phyloP scores from a whole-genome alignment of 805 yeast species.

The Kockiozyma suomiensis region DNA sequence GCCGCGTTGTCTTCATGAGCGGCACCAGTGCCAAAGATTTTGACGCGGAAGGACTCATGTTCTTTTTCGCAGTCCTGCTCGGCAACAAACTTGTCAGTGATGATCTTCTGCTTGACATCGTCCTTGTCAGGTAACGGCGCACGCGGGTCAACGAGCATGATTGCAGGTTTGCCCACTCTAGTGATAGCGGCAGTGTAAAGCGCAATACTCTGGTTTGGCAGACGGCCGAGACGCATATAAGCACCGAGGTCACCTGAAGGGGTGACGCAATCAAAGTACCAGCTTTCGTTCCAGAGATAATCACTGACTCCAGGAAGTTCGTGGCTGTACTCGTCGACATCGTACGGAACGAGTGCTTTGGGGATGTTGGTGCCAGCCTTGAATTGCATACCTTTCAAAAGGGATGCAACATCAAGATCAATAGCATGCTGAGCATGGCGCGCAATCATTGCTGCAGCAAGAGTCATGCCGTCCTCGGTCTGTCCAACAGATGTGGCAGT shows the following conservation, averaged over 20 bases:
- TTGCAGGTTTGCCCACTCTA: neutral
- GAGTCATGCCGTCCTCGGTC: neutral
- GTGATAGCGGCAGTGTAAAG: neutral
- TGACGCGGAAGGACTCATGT: neutral
- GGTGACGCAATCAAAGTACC: neutral
- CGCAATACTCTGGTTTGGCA: neutral
- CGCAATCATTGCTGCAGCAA: neutral
- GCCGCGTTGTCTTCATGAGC: neutral
- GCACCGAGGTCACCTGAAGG: neutral
- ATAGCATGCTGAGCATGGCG: neutral
- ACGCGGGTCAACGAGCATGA: neutral
- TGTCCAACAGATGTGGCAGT: neutral
- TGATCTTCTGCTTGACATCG: neutral
- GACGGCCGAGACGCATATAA: neutral
- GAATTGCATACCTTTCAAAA: neutral
- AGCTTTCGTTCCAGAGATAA: neutral
- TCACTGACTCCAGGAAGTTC: neutral
- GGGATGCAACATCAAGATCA: neutral
- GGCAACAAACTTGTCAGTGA: neutral
- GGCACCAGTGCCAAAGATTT: neutral
- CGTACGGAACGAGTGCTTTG: neutral
- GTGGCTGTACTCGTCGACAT: neutral
- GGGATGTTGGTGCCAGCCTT: neutral
- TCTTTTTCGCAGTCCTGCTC: neutral
- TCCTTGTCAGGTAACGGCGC: neutral